Evolutionary conservation across 2,329 filamentous ascomycete genomes (phyloP).

Genomic region (Fusarium chlamydosporum): DNA sequence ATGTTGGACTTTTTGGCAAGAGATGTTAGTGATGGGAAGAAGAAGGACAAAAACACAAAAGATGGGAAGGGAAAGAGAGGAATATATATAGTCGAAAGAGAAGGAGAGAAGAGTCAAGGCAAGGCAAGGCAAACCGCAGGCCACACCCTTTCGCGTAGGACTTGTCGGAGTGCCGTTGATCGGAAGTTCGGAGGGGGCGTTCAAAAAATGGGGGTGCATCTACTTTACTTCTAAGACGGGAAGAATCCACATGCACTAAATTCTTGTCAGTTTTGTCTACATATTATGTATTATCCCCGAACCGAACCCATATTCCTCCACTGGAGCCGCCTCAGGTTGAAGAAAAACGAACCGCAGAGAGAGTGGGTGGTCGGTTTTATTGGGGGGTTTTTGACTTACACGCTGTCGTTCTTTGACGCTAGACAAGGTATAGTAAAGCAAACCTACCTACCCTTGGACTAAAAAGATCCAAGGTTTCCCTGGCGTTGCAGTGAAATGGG

Average conservation of each 20-base stretch:
- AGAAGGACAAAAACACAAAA: not conserved
- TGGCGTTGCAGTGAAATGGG: slow-evolving; percentile 15
- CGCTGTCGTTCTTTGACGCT: slow-evolving; percentile 23
- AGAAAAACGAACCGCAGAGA: not conserved
- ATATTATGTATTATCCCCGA: slow-evolving; percentile 23
- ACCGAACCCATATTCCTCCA: slow-evolving; percentile 3
- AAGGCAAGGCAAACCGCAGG: not conserved
- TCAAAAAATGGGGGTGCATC: slow-evolving; percentile 20
- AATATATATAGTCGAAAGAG: slow-evolving; percentile 44
- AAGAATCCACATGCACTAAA: slow-evolving; percentile 11
- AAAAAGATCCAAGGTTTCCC: slow-evolving; percentile 34
- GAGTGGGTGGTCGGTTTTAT: slow-evolving; percentile 23
- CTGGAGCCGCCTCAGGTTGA: slow-evolving; percentile 25
- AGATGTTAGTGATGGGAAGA: not conserved
- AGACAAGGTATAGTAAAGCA: slow-evolving; percentile 21
- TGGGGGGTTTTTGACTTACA: slow-evolving; percentile 33
- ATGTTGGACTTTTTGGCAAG: slow-evolving; percentile 2
- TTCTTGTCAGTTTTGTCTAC: not conserved
- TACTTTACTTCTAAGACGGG: not conserved
- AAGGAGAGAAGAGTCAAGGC: slow-evolving; percentile 4
- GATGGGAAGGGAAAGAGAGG: slow-evolving; percentile 29
- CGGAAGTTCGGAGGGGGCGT: slow-evolving; percentile 21
- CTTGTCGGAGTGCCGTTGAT: slow-evolving; percentile 31
- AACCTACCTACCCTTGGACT: slow-evolving; percentile 25
- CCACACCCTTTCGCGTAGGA: slow-evolving; percentile 11